Conservation (phyloP, 352 stramenopile genomes). For the Phytophthora uliginosa region DNA sequence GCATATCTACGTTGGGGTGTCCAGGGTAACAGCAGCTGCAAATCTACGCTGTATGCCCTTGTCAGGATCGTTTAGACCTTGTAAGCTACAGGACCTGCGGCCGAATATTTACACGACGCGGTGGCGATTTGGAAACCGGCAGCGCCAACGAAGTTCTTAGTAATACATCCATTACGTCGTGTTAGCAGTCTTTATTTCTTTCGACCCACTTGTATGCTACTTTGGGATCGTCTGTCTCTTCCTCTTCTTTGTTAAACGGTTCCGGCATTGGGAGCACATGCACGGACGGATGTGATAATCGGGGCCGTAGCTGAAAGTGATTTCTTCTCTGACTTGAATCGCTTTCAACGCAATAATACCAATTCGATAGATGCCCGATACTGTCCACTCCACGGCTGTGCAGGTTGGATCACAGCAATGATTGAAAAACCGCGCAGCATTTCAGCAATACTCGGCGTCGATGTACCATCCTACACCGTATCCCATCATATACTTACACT, state of each 20-base stretch:
- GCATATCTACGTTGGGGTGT: conserved; percentile 23
- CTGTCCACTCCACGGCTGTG: not conserved
- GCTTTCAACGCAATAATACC: not conserved
- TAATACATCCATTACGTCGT: too few relatives aligned
- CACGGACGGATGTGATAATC: not conserved
- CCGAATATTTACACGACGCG: conserved; percentile 20
- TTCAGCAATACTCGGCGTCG: not conserved
- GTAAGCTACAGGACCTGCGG: not conserved
- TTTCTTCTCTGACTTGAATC: not conserved
- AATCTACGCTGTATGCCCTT: conserved; percentile 15
- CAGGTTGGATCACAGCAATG: conserved; percentile 3
- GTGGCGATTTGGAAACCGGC: conserved; percentile 17
- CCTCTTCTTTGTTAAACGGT: too few relatives aligned
- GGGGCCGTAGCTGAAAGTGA: not conserved
- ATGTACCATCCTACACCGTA: not conserved
- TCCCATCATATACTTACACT: not conserved
- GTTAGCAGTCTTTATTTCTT: too few relatives aligned
- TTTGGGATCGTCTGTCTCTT: too few relatives aligned
- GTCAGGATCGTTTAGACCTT: conserved; percentile 1
- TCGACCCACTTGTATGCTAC: too few relatives aligned
- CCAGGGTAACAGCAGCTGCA: not conserved
- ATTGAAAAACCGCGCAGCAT: not conserved
- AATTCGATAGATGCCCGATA: not conserved
- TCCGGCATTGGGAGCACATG: too few relatives aligned
- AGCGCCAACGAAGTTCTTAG: not conserved